phyloP scores from a whole-genome alignment of 805 yeast genomes.

The Wickerhamiella hasegawae region DNA sequence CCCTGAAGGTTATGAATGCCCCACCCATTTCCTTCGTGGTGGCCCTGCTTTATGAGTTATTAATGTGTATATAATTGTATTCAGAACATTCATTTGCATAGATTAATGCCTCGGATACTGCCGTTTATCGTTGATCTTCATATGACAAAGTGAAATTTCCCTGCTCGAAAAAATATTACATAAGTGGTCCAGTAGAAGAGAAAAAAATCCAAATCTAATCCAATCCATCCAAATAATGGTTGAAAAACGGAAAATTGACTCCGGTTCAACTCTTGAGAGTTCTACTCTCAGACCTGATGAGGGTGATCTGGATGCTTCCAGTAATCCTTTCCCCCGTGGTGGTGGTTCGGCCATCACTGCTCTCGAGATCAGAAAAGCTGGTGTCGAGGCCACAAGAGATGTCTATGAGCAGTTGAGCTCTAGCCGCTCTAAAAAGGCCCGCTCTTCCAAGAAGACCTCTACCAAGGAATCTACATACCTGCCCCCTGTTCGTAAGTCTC shows the following conservation, averaged over 20 bases:
- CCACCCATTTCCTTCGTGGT: conserved; percentile 62
- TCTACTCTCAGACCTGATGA: too few relatives aligned
- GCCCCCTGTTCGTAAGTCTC: conserved; percentile 15
- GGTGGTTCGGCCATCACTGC: conserved; percentile 67
- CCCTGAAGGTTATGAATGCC: conserved; percentile 80
- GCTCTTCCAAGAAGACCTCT: conserved; percentile 14
- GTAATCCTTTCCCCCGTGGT: conserved; percentile 83
- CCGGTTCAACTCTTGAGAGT: too few relatives aligned
- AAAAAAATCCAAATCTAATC: neutral
- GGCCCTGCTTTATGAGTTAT: too few relatives aligned
- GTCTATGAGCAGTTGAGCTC: conserved; percentile 26
- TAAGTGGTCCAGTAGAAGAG: neutral
- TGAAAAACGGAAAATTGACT: conserved; percentile 1
- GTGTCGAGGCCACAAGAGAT: conserved; percentile 83
- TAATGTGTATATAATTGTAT: too few relatives aligned
- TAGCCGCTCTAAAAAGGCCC: conserved; percentile 25
- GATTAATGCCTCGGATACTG: neutral
- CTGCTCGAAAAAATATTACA: neutral
- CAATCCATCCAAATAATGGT: neutral
- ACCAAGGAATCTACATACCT: conserved; percentile 12
- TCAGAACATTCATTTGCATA: neutral
- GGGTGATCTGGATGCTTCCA: conserved; percentile 19
- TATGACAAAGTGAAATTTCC: neutral
- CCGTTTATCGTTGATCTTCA: neutral
- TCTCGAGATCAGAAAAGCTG: conserved; percentile 78